A percentile compares a stretch with the other conserved stretches of the same genome.
Evolutionary conservation across 495 filamentous ascomycete genomes (phyloP).

Genomic region (Talaromyces ruber): DNA sequence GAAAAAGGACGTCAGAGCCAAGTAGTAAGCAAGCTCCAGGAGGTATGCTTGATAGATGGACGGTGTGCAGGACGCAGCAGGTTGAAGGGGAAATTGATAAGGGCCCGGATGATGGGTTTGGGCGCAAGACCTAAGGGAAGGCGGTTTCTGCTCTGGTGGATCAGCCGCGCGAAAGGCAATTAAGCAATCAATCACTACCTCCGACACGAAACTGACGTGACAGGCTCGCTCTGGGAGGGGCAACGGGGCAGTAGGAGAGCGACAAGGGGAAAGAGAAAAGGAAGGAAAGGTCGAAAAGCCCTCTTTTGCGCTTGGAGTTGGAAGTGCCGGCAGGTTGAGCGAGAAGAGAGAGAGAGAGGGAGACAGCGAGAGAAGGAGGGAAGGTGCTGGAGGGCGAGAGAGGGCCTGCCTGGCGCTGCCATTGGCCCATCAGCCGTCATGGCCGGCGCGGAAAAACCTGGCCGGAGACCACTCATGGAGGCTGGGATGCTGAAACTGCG

Average conservation of each 20-base stretch:
- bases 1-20: neutral
- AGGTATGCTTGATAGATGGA: neutral
- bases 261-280: constrained; percentile 12
- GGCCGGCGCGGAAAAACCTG: constrained; percentile 3
- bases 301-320: neutral
- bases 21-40: neutral
- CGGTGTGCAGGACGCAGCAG: neutral
- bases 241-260: constrained; percentile 21
- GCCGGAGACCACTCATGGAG: neutral
- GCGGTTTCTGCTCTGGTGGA: neutral
- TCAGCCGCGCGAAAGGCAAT: constrained; percentile 1
- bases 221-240: constrained; percentile 14
- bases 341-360: constrained; percentile 3
- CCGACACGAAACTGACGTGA: constrained; percentile 20
- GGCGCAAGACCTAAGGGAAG: neutral
- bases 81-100: neutral
- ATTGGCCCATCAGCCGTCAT: neutral
- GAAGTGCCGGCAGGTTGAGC: constrained; percentile 12
- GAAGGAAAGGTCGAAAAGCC: constrained; percentile 14
- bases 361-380: constrained; percentile 7
- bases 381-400: constrained; percentile 2
- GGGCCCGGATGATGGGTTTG: neutral
- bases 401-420: constrained; percentile 8
- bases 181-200: neutral
- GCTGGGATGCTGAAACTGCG: neutral